Conservation (phyloP, 352 stramenopile species). For the Thalassiosira sp. region DNA sequence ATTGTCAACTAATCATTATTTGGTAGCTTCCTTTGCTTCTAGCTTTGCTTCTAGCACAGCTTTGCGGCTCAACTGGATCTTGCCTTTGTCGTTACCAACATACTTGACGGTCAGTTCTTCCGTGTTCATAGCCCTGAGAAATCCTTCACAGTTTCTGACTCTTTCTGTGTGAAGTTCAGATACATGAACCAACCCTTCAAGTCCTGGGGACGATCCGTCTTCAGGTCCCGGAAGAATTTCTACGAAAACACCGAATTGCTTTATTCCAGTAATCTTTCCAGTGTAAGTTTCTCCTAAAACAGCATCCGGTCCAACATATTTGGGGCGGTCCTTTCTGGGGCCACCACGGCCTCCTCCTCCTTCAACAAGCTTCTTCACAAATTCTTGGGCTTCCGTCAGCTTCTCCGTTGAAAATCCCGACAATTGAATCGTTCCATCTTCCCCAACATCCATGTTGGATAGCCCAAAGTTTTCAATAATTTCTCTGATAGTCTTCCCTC, state of each 20-base stretch:
- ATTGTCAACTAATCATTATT: no score
- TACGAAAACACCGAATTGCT: conserved; percentile 82
- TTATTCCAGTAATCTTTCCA: conserved; percentile 70
- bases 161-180: conserved; percentile 77
- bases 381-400: conserved; percentile 55
- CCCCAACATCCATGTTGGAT: conserved; percentile 63
- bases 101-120: conserved; percentile 71
- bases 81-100: conserved; percentile 59
- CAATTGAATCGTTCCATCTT: conserved; percentile 63
- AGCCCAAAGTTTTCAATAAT: conserved; percentile 77
- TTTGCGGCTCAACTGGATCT: conserved; percentile 62
- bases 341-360: conserved; percentile 18
- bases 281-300: conserved; percentile 68
- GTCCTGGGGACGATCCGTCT: conserved; percentile 64
- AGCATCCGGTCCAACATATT: conserved; percentile 67
- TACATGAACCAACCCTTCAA: conserved; percentile 83
- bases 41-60: conserved; percentile 42
- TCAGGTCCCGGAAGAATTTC: conserved; percentile 73
- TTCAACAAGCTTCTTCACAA: conserved; percentile 48
- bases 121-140: conserved; percentile 48
- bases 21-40: conserved; percentile 16
- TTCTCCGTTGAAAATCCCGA: conserved; percentile 54
- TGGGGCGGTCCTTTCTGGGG: conserved; percentile 24
- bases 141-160: conserved; percentile 73
- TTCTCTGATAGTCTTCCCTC: conserved; percentile 71